Evolutionary conservation across 1,284 basidiomycete species (phyloP).

Genomic region (Malassezia furfur): DNA sequence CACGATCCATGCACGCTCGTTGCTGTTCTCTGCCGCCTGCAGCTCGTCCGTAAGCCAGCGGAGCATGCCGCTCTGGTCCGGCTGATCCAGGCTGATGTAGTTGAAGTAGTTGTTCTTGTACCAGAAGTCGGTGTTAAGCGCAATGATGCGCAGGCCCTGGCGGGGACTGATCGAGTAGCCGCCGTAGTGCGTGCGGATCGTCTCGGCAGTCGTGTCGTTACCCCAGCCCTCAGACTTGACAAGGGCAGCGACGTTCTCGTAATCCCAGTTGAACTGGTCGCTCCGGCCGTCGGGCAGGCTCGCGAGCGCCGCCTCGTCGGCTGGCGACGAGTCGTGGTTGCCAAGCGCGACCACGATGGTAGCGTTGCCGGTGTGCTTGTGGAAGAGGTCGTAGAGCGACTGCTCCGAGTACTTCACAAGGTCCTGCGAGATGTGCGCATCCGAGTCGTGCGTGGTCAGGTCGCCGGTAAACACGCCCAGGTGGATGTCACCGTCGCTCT

Average conservation of each 20-base stretch:
- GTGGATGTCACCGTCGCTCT: constrained; percentile 54
- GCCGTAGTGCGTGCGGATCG: constrained; percentile 62
- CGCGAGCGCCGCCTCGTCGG: constrained; percentile 29
- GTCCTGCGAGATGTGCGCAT: constrained; percentile 36
- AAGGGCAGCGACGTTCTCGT: constrained; percentile 32
- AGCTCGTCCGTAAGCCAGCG: constrained; percentile 70
- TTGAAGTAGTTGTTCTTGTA: constrained; percentile 57
- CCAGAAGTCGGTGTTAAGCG: constrained; percentile 61
- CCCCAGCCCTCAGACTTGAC: constrained; percentile 58
- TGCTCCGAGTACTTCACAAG: constrained; percentile 43
- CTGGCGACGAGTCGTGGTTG: constrained; percentile 43
- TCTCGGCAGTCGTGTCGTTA: constrained; percentile 55
- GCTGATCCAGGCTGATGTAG: constrained; percentile 63
- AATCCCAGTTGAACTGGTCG: constrained; percentile 42
- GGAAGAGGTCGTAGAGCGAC: constrained; percentile 36
- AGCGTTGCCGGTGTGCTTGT: constrained; percentile 26
- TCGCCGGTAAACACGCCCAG: constrained; percentile 68
- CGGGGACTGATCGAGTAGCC: constrained; percentile 63
- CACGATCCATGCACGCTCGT: constrained; percentile 60
- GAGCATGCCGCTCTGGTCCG: constrained; percentile 65
- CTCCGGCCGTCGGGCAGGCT: constrained; percentile 32
- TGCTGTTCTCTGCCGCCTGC: constrained; percentile 49
- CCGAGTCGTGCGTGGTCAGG: constrained; percentile 54
- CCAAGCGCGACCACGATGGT: constrained; percentile 46
- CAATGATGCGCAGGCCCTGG: constrained; percentile 64